phyloP scores from a whole-genome alignment of 306 rosid genomes.

The Pachyrhizus erosus region DNA sequence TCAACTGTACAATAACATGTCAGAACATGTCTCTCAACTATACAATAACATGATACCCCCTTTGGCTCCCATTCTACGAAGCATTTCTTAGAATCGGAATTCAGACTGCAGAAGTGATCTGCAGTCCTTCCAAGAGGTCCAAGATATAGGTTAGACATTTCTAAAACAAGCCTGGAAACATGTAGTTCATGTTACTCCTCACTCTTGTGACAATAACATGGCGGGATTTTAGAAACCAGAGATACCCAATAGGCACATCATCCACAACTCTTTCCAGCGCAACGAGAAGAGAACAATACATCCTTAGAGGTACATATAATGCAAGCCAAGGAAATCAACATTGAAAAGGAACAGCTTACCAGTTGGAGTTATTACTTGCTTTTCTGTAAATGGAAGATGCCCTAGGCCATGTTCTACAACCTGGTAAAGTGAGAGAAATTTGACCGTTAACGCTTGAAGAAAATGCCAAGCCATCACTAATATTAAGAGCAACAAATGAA shows the following conservation, averaged over 20 bases:
- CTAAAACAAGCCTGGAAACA: not conserved
- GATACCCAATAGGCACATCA: not conserved
- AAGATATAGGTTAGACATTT: not conserved
- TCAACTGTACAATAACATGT: slow-evolving; percentile 21
- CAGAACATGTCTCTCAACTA: slow-evolving; percentile 2
- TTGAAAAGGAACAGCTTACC: slow-evolving; percentile 61
- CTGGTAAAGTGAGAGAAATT: slow-evolving; percentile 56
- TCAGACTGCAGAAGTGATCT: not conserved
- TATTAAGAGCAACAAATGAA: slow-evolving; percentile 44
- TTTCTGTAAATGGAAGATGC: slow-evolving; percentile 96
- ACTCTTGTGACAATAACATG: slow-evolving; percentile 11
- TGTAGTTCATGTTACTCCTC: not conserved
- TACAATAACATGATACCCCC: slow-evolving; percentile 19
- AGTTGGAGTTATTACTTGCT: slow-evolving; percentile 92
- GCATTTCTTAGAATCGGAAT: slow-evolving; percentile 5
- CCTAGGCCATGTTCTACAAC: slow-evolving; percentile 99
- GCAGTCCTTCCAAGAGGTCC: slow-evolving; percentile 29
- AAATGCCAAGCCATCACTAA: slow-evolving; percentile 33
- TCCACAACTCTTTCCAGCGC: not conserved
- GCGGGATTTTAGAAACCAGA: slow-evolving; percentile 34
- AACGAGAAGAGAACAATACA: slow-evolving; percentile 25
- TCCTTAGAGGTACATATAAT: slow-evolving; percentile 5
- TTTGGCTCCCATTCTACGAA: slow-evolving; percentile 25
- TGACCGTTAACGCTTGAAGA: slow-evolving; percentile 32
- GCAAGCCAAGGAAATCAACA: slow-evolving; percentile 7